phyloP scores from a whole-genome alignment of 1,139 yeast genomes.

The Taphrina confusa region DNA sequence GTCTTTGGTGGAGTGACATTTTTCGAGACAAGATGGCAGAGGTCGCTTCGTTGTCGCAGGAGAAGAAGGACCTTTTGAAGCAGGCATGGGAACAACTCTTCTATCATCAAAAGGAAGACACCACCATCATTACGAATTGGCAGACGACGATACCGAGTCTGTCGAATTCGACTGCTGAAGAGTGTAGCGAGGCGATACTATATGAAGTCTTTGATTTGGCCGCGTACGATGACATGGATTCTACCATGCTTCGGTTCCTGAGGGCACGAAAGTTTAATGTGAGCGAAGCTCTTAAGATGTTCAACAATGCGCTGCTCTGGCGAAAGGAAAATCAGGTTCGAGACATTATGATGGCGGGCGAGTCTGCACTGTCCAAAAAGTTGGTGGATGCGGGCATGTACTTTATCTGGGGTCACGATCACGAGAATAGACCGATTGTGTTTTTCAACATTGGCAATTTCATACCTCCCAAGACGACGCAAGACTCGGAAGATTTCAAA shows the following conservation, averaged over 20 bases:
- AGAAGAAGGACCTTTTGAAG: slow-evolving; percentile 15
- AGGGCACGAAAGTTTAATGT: slow-evolving; percentile 73
- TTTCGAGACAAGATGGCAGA: slow-evolving; percentile 25
- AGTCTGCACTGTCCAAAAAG: slow-evolving; percentile 49
- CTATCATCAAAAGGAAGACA: slow-evolving; percentile 4
- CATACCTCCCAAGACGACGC: slow-evolving; percentile 64
- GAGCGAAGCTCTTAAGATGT: slow-evolving; percentile 62
- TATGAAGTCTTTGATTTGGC: slow-evolving; percentile 28
- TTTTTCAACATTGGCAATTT: slow-evolving; percentile 63
- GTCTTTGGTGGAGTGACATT: too few relatives aligned
- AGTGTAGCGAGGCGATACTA: slow-evolving; percentile 21
- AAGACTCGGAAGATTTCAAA: slow-evolving; percentile 65
- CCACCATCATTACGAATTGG: slow-evolving; percentile 20
- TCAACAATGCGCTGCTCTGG: slow-evolving; percentile 67
- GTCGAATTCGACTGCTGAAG: slow-evolving; percentile 12
- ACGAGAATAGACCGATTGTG: slow-evolving; percentile 62
- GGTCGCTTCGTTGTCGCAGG: slow-evolving; percentile 14
- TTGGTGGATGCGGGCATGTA: slow-evolving; percentile 55
- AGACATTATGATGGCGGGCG: slow-evolving; percentile 59
- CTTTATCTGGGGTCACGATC: slow-evolving; percentile 64
- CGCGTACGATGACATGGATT: slow-evolving; percentile 63
- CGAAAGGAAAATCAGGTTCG: slow-evolving; percentile 62
- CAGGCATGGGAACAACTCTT: slow-evolving; percentile 21
- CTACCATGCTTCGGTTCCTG: slow-evolving; percentile 61
- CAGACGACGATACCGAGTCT: slow-evolving; percentile 23